Conservation (phyloP, 495 filamentous ascomycete genomes). For the Talaromyces borbonicus region DNA sequence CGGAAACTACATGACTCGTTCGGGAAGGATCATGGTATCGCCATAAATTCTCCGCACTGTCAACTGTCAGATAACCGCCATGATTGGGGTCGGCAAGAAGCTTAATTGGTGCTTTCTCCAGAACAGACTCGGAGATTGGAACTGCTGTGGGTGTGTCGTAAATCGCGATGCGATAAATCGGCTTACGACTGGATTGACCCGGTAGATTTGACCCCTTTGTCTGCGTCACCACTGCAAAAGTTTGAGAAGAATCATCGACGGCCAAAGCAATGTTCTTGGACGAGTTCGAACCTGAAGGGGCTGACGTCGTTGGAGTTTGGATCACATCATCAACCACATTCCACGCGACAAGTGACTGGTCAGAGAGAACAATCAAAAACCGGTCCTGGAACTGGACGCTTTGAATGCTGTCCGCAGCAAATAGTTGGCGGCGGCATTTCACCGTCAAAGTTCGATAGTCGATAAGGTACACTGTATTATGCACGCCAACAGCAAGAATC, state of each 20-base stretch:
- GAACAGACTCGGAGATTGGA: constrained; percentile 18
- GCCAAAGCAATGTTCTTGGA: constrained; percentile 15
- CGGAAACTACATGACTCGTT: constrained; percentile 40
- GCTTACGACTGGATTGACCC: neutral
- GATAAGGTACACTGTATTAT: constrained; percentile 25
- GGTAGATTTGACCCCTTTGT: constrained; percentile 1
- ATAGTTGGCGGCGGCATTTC: constrained; percentile 22
- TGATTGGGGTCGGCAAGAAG: constrained; percentile 35
- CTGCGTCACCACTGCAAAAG: constrained; percentile 24
- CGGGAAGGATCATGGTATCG: constrained; percentile 49
- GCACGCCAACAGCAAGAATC: constrained; percentile 54
- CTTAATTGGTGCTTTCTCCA: constrained; percentile 21
- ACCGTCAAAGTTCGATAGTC: constrained; percentile 25
- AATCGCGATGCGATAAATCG: constrained; percentile 11
- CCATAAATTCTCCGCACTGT: constrained; percentile 24
- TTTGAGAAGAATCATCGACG: constrained; percentile 25
- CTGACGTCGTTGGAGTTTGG: constrained; percentile 16
- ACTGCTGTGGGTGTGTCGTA: constrained; percentile 27
- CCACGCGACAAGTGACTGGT: constrained; percentile 29
- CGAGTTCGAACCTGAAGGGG: neutral
- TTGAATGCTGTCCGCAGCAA: constrained; percentile 21
- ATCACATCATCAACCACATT: constrained; percentile 34
- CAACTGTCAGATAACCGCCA: constrained; percentile 49
- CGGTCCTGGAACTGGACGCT: constrained; percentile 25
- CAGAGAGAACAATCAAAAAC: constrained; percentile 28